Percentiles rank a stretch among this genome's conserved stretches.
Evolutionary conservation across 371 early-diverging fungal genomes (phyloP).

Genomic region (Mycotypha africana): DNA sequence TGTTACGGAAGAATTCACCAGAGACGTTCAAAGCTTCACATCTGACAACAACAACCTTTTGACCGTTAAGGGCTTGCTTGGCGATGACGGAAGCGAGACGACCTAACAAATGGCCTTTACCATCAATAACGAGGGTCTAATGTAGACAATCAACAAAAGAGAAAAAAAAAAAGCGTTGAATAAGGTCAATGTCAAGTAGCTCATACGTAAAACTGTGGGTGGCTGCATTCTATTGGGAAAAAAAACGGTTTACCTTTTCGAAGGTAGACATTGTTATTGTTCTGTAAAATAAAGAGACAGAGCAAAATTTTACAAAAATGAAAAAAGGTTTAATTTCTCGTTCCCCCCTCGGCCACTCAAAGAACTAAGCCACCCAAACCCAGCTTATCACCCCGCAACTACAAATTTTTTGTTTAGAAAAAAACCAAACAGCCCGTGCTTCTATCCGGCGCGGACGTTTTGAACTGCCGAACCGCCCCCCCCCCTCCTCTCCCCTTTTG

Average conservation of each 20-base stretch:
- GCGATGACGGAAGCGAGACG: slow-evolving; percentile 98
- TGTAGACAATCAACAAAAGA: neutral
- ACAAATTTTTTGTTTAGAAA: neutral
- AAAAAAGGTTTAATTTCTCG: too few relatives aligned
- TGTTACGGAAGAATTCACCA: slow-evolving; percentile 99
- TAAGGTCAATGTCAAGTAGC: neutral
- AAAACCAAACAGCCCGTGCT: too few relatives aligned
- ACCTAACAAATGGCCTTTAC: slow-evolving; percentile 98
- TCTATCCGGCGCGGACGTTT: too few relatives aligned
- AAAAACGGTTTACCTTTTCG: slow-evolving; percentile 9
- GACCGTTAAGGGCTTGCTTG: slow-evolving; percentile 98
- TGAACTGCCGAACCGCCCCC: too few relatives aligned
- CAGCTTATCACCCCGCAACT: neutral
- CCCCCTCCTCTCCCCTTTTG: too few relatives aligned
- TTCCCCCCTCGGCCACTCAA: too few relatives aligned
- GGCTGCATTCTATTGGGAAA: too few relatives aligned
- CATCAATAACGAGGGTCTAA: slow-evolving; percentile 98
- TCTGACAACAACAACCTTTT: slow-evolving; percentile 97
- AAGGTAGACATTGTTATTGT: slow-evolving; percentile 8
- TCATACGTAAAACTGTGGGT: too few relatives aligned
- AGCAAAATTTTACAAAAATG: neutral
- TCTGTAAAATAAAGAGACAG: slow-evolving; percentile 1
- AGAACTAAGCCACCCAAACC: neutral
- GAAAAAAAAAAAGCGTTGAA: neutral
- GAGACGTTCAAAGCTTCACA: slow-evolving; percentile 98